Base-by-base conservation (phyloP, 2,329 filamentous ascomycete genomes). In the Alternaria sp. region DNA sequence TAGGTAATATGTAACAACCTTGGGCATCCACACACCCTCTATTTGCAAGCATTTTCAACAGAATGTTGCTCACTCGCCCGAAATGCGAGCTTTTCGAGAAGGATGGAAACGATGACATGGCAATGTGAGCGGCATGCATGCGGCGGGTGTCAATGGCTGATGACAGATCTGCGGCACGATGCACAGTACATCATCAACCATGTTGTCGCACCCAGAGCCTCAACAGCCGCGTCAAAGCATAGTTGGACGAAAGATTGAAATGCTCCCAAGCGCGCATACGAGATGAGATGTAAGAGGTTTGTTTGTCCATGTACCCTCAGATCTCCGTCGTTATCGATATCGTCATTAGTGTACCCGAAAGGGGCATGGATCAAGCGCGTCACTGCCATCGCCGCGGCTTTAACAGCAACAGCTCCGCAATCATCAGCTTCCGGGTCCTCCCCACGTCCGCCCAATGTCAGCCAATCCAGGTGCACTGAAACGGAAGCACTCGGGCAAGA, bases 401-500 rank as follows among this genome's bases (percentile, higher is more conserved):
- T 54, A 63, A 60, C 64, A 56, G 65, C 54, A 53, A 69, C 54
- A 68, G 63, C 66, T 70, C 65, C 63, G 63, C 60, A 64, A 57
- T 59, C 46, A 49, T 21, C 50, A 55, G 21, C 26, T 44, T 55
- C 33, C 37, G 65, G 30, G 49, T 12, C 63, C 57, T 50, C 54
- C 47, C 50, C 47, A 63, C 65, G 45, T 57, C 57, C 58, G 51
- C 61, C 73, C 75, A 78, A 79, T 79, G 77, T 78, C 77, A 68
- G 65, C 68, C 61, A 71, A 70, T 64, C 33, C 73, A 58, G 70
- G 69, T 63, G 70, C 75, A 57, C 70, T 75, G 64, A 79, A 80
- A 75, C 75, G 78, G 47, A 80, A 79, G 73, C 76, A 78, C 67
- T 70, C 77, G 63, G 71, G 63, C 55, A 74, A 75, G 62, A 78